Base-by-base conservation (phyloP, 768 basidiomycete genomes). In the Suillus variegatus region DNA sequence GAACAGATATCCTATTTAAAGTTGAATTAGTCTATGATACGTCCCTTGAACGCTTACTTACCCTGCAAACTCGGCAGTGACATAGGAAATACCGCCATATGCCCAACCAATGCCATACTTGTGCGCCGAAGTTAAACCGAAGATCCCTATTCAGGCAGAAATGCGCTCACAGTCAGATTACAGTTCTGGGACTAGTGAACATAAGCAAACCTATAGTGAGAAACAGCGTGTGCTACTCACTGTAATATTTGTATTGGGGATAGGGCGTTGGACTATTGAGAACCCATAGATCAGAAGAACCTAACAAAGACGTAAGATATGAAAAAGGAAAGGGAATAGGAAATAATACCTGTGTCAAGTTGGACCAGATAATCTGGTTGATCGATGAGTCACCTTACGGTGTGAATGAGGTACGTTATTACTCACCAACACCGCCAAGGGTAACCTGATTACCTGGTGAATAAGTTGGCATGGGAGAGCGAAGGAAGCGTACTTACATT, bases 101-200 rank as follows among this genome's bases (percentile, higher is more conserved):
- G 90, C 91, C 87, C 89, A 93, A 22, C 93, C 93, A 64, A 91
- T 87, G 56, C 89, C 91, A 76, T 94, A 95, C 91, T 93, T 36
- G 12, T 55, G 35, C 2, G 6, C 18, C 38, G 36, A 36, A 2
- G 47, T 69, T 58, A 67, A 62, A 51, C 47, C 12, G 51, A 32
- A 35, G 20, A 8, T 55, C 14, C 60, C 22, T 60, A 46, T n/a
- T 16, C 6, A 12, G 52, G 60, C 3, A 5, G 25, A 0, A 36
- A 38, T 4, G 49, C 47, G 54, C 74, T 68, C 73, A 92, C 91
- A 28, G 88, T 87, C 32, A 94, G 75, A 71, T 93, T 93, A 64
- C 84, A 79, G 4, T 78, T 80, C 18, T 75, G 74, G 38, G 78
- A 72, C 88, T 87, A 47, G 25, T 5, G 25, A 52, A 49, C 47